A percentile compares a stretch with the other conserved stretches of the same genome.
Conservation (phyloP, 768 basidiomycete genomes). For the Heimioporus sp. region DNA sequence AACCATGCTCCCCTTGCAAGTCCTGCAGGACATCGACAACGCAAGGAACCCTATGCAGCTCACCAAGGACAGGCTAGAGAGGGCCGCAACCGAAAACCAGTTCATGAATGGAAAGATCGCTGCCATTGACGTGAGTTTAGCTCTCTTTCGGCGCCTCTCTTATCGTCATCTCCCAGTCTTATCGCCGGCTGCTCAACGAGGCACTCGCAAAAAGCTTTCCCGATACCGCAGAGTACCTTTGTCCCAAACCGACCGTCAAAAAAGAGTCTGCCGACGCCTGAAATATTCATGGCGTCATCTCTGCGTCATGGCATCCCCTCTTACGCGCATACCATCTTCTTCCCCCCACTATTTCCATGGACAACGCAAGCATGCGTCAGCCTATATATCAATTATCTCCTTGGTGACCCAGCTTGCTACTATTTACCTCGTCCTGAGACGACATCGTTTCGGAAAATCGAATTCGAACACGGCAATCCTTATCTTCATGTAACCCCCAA, state of each 20-base stretch:
- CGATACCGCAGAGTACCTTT: constrained; percentile 37
- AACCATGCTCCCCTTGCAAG: constrained; percentile 73
- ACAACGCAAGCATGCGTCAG: background rate
- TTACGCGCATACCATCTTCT: no score
- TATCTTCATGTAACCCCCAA: constrained; percentile 19
- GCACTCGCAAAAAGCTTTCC: constrained; percentile 73
- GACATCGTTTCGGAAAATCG: constrained; percentile 13
- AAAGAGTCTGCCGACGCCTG: constrained; percentile 11
- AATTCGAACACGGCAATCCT: constrained; percentile 11
- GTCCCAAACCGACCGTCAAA: constrained; percentile 6
- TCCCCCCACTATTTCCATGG: background rate
- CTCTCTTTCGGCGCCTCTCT: background rate
- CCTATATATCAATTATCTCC: constrained; percentile 1
- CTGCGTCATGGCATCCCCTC: background rate
- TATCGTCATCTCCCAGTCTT: constrained; percentile 48
- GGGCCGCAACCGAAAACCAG: constrained; percentile 85
- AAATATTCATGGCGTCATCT: background rate
- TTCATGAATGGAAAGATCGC: constrained; percentile 89
- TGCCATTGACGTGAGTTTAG: constrained; percentile 60
- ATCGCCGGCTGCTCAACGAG: constrained; percentile 63
- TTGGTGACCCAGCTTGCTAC: constrained; percentile 1
- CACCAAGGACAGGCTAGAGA: constrained; percentile 76
- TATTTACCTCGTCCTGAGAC: constrained; percentile 3
- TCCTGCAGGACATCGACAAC: constrained; percentile 77
- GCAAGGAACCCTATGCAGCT: constrained; percentile 79